Evolutionary conservation across 805 yeast genomes (phyloP).

Genomic region (Saccharomycopsis fermentans): DNA sequence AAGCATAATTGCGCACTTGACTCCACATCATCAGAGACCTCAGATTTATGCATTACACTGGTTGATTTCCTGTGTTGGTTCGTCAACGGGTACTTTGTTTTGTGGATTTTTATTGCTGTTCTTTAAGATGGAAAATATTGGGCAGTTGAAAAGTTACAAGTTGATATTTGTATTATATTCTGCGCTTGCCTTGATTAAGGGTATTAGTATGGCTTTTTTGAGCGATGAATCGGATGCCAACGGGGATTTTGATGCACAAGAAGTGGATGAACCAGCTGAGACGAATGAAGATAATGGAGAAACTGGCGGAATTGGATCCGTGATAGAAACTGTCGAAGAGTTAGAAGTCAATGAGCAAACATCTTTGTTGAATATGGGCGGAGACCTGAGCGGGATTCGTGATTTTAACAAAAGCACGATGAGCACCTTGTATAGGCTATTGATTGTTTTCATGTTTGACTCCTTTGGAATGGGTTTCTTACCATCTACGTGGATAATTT

Average conservation of each 20-base stretch:
- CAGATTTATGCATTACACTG: constrained; percentile 70
- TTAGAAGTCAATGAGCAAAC: neutral
- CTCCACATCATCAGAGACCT: constrained; percentile 54
- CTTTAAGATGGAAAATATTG: constrained; percentile 27
- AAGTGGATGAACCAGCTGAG: constrained; percentile 17
- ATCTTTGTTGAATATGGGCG: neutral
- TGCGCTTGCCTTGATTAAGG: constrained; percentile 41
- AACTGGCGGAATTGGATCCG: neutral
- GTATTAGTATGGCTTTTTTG: constrained; percentile 39
- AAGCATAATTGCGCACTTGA: constrained; percentile 69
- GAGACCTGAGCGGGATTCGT: neutral
- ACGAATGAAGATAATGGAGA: neutral
- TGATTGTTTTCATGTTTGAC: constrained; percentile 67
- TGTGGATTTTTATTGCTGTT: constrained; percentile 52
- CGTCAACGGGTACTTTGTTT: constrained; percentile 58
- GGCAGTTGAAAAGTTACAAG: constrained; percentile 39
- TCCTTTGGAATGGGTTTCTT: constrained; percentile 84
- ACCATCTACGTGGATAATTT: constrained; percentile 83
- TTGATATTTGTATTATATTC: constrained; percentile 48
- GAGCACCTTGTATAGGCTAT: constrained; percentile 35
- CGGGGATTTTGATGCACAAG: constrained; percentile 14
- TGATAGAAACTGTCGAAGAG: neutral
- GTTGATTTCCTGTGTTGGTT: constrained; percentile 57
- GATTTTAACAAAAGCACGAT: constrained; percentile 32
- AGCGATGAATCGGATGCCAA: constrained; percentile 28